Base-by-base conservation (phyloP, 2,329 filamentous ascomycete species). In the Colletotrichum cuscutae region DNA sequence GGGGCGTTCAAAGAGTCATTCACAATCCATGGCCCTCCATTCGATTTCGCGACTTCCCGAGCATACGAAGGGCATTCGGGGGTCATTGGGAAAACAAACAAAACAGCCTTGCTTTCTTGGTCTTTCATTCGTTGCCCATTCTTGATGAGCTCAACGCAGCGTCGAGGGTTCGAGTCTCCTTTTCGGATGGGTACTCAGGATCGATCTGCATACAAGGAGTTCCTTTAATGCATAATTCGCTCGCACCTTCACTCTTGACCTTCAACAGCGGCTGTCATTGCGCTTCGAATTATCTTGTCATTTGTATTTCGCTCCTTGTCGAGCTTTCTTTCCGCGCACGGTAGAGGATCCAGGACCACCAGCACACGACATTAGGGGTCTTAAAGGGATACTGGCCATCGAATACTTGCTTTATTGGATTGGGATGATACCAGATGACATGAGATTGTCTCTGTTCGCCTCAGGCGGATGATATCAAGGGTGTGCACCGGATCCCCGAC, bases 211-310 rank as follows among this genome's bases (percentile, higher is more conserved):
- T 71, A 68, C 61, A 56, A 60, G 68, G 72, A 62, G 72, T 68
- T 68, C 74, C 73, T 71, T 68, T 76, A 76, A 76, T 76, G 74
- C 74, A 74, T 76, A 76, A 76, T 76, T 68, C 65, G 64, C 60
- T 71, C 69, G 57, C 54, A 32, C 35, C 57, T 59, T 66, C 56
- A 67, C 57, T 71, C 52, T 67, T 54, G 52, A 46, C 52, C 42
- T 52, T 62, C 65, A 76, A 69, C 63, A 74, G 74, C 71, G 54
- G 37, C 56, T 62, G 68, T 61, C 63, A 60, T 32, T 60, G 65
- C 56, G 37, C 30, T 46, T 75, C 54, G 53, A 73, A 22, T 59
- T 30, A 56, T 63, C 53, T 61, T 65, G 24, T 56, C 49, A 42
- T 65, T 46, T 53, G 30, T 24, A 53, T 56, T 63, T 62, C 53